Conservation (phyloP, 1,284 basidiomycete genomes). For the Tylopilus microsporus region DNA sequence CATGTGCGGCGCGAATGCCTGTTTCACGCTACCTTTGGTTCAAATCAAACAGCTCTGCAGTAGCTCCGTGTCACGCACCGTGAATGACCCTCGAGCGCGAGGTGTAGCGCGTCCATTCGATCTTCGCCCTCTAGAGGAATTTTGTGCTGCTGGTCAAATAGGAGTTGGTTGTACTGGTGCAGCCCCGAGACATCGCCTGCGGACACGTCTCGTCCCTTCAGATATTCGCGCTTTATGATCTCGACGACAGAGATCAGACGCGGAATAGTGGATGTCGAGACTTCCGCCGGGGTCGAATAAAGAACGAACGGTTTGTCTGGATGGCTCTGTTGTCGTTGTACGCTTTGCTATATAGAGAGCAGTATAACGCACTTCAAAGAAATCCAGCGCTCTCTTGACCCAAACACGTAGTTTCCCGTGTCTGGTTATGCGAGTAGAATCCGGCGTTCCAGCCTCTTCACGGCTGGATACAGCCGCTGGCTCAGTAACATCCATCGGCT, state of each 20-base stretch:
- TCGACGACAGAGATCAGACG: constrained; percentile 75
- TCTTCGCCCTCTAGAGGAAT: constrained; percentile 30
- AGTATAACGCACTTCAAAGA: constrained; percentile 48
- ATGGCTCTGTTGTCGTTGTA: constrained; percentile 44
- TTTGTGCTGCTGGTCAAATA: constrained; percentile 47
- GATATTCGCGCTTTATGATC: constrained; percentile 77
- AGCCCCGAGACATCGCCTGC: constrained; percentile 48
- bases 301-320: constrained; percentile 54
- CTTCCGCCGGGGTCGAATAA: constrained; percentile 56
- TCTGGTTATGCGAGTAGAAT: constrained; percentile 54
- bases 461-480: neutral
- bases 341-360: constrained; percentile 1
- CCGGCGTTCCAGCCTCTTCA: constrained; percentile 2
- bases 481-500: constrained; percentile 19
- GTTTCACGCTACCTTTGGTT: constrained; percentile 46
- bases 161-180: constrained; percentile 78
- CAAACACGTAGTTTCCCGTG: constrained; percentile 62
- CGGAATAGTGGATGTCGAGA: constrained; percentile 50
- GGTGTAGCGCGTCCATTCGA: constrained; percentile 33
- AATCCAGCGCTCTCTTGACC: constrained; percentile 58
- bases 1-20: constrained; percentile 69
- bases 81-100: constrained; percentile 45
- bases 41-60: constrained; percentile 5
- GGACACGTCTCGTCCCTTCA: constrained; percentile 45
- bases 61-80: constrained; percentile 45